Conservation (phyloP, 495 filamentous ascomycete species). For the Xylaria grammica region DNA sequence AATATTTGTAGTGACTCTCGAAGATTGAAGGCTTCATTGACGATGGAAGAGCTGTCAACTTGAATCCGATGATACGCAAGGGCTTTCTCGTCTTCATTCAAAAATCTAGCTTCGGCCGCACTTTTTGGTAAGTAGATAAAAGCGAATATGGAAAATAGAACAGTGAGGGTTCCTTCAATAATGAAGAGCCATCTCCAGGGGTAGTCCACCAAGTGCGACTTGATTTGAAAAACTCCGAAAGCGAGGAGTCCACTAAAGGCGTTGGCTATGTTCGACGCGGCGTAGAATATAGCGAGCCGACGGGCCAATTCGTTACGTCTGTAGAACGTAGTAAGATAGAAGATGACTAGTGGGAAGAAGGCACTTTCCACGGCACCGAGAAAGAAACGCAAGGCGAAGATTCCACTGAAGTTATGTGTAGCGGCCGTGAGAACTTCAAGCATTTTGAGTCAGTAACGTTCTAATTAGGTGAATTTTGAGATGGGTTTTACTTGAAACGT, state of each 20-base stretch:
- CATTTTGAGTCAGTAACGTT: not conserved
- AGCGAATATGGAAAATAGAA: constrained; percentile 69
- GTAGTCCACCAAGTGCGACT: constrained; percentile 43
- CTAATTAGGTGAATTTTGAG: not conserved
- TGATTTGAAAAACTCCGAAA: constrained; percentile 77
- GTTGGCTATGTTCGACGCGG: constrained; percentile 72
- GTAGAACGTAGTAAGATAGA: constrained; percentile 66
- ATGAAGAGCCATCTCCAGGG: constrained; percentile 80
- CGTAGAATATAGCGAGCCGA: constrained; percentile 79
- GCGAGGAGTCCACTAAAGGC: constrained; percentile 77
- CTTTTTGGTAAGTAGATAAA: constrained; percentile 72
- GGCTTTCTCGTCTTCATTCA: constrained; percentile 67
- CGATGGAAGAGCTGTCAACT: constrained; percentile 71
- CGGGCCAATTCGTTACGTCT: constrained; percentile 76
- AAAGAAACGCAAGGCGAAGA: constrained; percentile 70
- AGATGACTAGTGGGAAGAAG: constrained; percentile 73
- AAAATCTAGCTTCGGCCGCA: constrained; percentile 66
- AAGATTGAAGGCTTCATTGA: constrained; percentile 73
- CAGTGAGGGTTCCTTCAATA: constrained; percentile 70
- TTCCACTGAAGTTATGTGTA: constrained; percentile 65
- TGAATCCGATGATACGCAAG: constrained; percentile 77
- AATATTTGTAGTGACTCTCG: constrained; percentile 69
- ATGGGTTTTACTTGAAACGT: not conserved
- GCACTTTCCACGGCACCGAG: constrained; percentile 74
- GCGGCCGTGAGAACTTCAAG: constrained; percentile 50